Evolutionary conservation across 306 rosid species (phyloP).

Genomic region (Boehmeria nivea): DNA sequence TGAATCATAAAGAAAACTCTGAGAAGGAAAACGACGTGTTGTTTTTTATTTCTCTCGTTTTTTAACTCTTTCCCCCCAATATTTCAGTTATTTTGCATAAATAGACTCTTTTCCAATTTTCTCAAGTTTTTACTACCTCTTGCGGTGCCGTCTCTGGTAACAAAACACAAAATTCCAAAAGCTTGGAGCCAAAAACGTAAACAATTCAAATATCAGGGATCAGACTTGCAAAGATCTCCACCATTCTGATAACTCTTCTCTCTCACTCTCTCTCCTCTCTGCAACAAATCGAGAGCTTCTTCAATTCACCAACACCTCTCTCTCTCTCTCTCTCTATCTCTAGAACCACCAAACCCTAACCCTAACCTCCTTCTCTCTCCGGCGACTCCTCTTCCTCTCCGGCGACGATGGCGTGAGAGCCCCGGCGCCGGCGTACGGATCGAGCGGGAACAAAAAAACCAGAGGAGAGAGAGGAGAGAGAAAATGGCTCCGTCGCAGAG

Average conservation of each 20-base stretch:
- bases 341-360: slow-evolving; percentile 24
- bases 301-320: neutral
- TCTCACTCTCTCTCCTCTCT: slow-evolving; percentile 1
- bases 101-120: no score
- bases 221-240: slow-evolving; percentile 4
- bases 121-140: no score
- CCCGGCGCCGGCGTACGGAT: slow-evolving; percentile 11
- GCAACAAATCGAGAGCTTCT: slow-evolving; percentile 9
- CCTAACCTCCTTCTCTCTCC: slow-evolving; percentile 19
- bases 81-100: no score
- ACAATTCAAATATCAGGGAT: slow-evolving; percentile 14
- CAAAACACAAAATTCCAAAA: neutral
- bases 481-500: slow-evolving; percentile 30
- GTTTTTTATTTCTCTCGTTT: no score
- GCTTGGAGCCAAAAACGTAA: neutral
- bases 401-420: slow-evolving; percentile 19
- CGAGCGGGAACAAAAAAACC: neutral
- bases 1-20: no score
- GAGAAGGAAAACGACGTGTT: no score
- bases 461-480: neutral
- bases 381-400: neutral
- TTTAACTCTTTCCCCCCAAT: no score
- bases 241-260: slow-evolving; percentile 8
- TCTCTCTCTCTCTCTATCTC: neutral
- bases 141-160: no score